Conservation (phyloP, 2,329 filamentous ascomycete genomes). For the Aspergillus ustus region DNA sequence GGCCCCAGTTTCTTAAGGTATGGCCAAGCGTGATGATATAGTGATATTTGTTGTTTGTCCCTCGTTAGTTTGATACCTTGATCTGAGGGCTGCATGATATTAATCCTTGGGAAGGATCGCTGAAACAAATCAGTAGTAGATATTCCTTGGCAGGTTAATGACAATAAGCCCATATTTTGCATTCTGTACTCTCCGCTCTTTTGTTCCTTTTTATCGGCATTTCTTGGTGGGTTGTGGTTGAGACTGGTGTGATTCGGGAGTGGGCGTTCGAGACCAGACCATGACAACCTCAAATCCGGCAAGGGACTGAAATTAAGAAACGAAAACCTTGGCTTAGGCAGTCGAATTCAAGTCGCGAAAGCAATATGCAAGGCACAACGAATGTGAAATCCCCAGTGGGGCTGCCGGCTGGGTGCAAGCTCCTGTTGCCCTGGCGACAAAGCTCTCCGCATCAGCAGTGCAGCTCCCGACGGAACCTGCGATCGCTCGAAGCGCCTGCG, state of each 20-base stretch:
- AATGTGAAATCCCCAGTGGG: too few relatives aligned
- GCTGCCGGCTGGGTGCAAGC: slow-evolving; percentile 1
- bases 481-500: slow-evolving; percentile 18
- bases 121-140: background rate
- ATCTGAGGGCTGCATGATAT: too few relatives aligned
- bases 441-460: slow-evolving; percentile 12
- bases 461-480: slow-evolving; percentile 11
- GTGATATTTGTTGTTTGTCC: too few relatives aligned
- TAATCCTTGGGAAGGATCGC: slow-evolving; percentile 5
- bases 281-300: background rate
- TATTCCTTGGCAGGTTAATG: too few relatives aligned
- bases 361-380: slow-evolving; percentile 15
- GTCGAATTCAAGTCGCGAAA: background rate
- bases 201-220: too few relatives aligned
- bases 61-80: too few relatives aligned
- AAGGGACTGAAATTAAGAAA: background rate
- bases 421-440: slow-evolving; percentile 22
- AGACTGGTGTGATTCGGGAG: background rate
- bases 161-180: too few relatives aligned
- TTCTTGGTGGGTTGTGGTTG: too few relatives aligned
- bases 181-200: too few relatives aligned
- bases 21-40: too few relatives aligned
- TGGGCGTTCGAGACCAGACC: background rate
- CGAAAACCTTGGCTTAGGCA: background rate
- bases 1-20: too few relatives aligned